These are phyloP conservation scores for Scalesia atractyloides DNA, from an alignment of 129 eudicot genomes.

Conservation along the genomic window DNA sequence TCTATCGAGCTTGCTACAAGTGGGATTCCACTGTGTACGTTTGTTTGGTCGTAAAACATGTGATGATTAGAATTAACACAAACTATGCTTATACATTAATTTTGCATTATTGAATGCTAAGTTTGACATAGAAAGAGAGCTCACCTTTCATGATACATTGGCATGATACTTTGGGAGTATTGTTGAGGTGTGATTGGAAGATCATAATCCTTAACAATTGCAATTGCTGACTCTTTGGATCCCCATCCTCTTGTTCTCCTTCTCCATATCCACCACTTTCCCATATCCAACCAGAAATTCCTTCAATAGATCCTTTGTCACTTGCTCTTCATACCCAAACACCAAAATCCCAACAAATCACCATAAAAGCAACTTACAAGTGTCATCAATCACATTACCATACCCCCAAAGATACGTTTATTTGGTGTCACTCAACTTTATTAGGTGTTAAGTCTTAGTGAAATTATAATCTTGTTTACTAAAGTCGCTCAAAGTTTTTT, in stretches of 20 bases:
- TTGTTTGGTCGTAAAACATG: too few relatives aligned
- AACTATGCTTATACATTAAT: not conserved
- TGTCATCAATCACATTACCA: not conserved
- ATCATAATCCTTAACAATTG: constrained; percentile 63
- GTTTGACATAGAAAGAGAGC: constrained; percentile 17
- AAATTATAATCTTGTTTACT: too few relatives aligned
- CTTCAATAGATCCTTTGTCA: constrained; percentile 48
- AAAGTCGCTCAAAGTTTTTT: too few relatives aligned
- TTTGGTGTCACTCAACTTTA: not conserved
- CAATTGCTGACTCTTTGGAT: constrained; percentile 50
- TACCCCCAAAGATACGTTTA: too few relatives aligned
- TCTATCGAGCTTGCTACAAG: too few relatives aligned
- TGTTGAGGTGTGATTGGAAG: constrained; percentile 80
- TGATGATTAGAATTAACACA: too few relatives aligned
- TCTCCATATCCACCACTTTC: constrained; percentile 63
- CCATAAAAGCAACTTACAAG: not conserved
- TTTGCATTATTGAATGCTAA: not conserved
- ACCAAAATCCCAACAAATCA: not conserved
- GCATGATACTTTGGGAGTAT: constrained; percentile 48
- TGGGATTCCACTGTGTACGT: too few relatives aligned
- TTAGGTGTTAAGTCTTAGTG: not conserved
- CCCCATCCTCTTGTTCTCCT: constrained; percentile 72
- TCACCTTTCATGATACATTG: constrained; percentile 66
- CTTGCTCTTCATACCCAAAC: constrained; percentile 44
- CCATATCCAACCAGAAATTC: constrained; percentile 74